Conservation (phyloP, 176 grass and related monocot genomes). For the Neostapfia colusana region DNA sequence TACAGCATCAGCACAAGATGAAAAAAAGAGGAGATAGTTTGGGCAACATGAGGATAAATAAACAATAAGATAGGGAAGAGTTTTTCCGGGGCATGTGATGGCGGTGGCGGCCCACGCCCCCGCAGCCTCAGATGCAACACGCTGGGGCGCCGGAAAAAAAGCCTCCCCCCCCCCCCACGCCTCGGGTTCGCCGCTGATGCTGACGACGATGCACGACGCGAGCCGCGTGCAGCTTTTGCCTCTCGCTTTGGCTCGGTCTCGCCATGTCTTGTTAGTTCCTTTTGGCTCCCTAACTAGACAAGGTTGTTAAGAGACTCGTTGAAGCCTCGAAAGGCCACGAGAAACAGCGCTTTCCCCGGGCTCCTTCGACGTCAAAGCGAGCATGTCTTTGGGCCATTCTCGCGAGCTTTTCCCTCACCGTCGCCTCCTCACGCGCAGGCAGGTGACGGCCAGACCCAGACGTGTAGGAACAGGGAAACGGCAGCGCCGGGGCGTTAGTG, state of each 20-base stretch:
- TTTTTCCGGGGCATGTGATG: constrained; percentile 23
- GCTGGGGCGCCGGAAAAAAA: constrained; percentile 30
- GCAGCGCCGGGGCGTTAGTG: not conserved
- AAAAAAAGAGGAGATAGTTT: not conserved
- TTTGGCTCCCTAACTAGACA: constrained; percentile 3
- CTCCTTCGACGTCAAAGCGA: constrained; percentile 39
- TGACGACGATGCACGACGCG: constrained; percentile 50
- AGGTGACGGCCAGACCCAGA: constrained; percentile 4
- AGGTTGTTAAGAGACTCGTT: constrained; percentile 4
- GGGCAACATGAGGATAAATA: not conserved
- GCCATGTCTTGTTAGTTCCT: not conserved
- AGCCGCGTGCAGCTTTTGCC: constrained; percentile 34
- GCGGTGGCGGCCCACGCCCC: constrained; percentile 17
- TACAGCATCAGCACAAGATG: not conserved
- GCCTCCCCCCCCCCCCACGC: constrained; percentile 2
- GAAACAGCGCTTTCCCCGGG: constrained; percentile 34
- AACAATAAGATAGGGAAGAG: not conserved
- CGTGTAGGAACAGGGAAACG: not conserved
- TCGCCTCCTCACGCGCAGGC: not conserved
- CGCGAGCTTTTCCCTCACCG: not conserved
- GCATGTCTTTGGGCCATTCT: constrained; percentile 39
- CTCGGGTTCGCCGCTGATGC: constrained; percentile 62
- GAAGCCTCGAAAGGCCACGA: constrained; percentile 40
- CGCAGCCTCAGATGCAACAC: constrained; percentile 47
- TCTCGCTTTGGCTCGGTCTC: not conserved